Evolutionary conservation across 352 stramenopile species (phyloP), one percentile per base, ranked within the genome.

Genomic region (Pythium pyrilobum): DNA sequence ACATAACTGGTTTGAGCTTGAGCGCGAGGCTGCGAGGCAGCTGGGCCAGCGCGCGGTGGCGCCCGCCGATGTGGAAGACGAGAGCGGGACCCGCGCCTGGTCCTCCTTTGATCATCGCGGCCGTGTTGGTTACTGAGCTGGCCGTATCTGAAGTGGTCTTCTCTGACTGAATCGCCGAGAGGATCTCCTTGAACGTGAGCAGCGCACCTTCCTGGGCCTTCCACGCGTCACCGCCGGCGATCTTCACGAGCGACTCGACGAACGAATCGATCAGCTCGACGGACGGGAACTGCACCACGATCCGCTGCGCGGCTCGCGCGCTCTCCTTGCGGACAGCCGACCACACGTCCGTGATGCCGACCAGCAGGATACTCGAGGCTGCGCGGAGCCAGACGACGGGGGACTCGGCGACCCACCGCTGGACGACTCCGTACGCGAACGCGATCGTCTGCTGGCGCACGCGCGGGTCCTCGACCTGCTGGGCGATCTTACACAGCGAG

Each of bases 301-400:
- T 70, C 3, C 9, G 21, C 0, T 45, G 46, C 28, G 62, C 52
- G 33, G 21, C 39, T 13, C 51, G 66, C 2, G 72, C 64, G 8
- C 55, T 71, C 13, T 84, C 71, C 58, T 81, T 85, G 15, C 77
- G 79, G 8, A 90, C 73, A 18, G 72, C 72, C 2, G 79, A 90
- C 79, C 79, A 90, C 28, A 90, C 53, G 39, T 90, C 79, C 1
- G 70, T 85, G 11, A 81, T 51, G 0, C 74, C 74, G 23, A 85
- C 59, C 11, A 84, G 18, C 32, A 87, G 21, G 12, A 87, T n/a
- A 10, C n/a, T 10, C n/a, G 15, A 63, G 32, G 41, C 21, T 31
- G 38, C 31, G 2, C 42, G 37, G 21, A 38, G n/a, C 54, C 54
- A 62, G 0, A 39, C 37, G 1, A 13, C 6, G 10, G 45, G 8